Evolutionary conservation across 371 early-diverging fungal species (phyloP), one percentile per base, ranked within the genome.

Genomic region (Mortierella sp.): DNA sequence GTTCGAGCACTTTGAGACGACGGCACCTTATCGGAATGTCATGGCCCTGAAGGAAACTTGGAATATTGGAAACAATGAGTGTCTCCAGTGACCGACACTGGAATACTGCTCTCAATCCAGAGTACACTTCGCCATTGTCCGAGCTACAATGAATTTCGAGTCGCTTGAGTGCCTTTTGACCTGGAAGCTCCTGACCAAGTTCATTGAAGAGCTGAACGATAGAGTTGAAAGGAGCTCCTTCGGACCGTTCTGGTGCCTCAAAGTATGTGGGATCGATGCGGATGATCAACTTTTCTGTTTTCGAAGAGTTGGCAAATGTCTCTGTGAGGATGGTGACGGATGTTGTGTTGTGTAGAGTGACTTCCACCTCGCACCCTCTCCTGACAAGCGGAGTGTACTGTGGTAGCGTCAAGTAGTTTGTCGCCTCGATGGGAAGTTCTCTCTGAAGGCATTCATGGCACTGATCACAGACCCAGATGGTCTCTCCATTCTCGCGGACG

Each of bases 181-280:
- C 10, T 34, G 4, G 7, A 3, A 47, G 19, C 2, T 2, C 24
- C 24, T 22, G 10, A 3, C 22, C 47, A 22, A 47, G 47, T 21
- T 10, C 24, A 13, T 47, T 25, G 25, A 47, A 25, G 2, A 34
- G 4, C 7, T 34, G 7, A 10, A 4, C 34, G 10, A 34, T 34
- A 4, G 34, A 34, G 4, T 34, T 47, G 6, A 13, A 8, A 2
- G 47, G 22, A 9, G 44, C 44, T 9, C 47, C 47, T 8, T 2
- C 13, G 24, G 19, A 8, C n/a, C n/a, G n/a, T n/a, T n/a, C n/a
- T 47, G 7, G 47, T 9, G 47, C 25, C 13, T 47, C 25, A 47
- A 47, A 47, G 47, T 47, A 47, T 6, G 47, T 24, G 13, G 47
- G 16, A 6, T 47, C 47, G 19, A 47, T 47, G n/a, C 24, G 47